Evolutionary conservation across 352 stramenopile genomes (phyloP).

Genomic region (Phytophthora pinifolia): DNA sequence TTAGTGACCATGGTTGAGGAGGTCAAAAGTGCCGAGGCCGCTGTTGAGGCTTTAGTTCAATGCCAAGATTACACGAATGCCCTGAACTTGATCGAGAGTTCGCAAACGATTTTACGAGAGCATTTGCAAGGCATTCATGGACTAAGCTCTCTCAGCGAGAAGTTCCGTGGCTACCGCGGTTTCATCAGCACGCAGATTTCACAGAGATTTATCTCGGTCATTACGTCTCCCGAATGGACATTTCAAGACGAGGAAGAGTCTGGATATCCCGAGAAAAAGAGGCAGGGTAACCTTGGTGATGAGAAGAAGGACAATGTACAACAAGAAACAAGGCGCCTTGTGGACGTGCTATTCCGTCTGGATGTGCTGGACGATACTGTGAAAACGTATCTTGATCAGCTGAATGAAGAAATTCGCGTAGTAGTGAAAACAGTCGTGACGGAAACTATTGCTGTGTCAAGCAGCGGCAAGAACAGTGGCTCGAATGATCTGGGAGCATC

Average conservation of each 20-base stretch:
- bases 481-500: constrained; percentile 23
- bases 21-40: constrained; percentile 81
- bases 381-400: constrained; percentile 71
- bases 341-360: constrained; percentile 76
- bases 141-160: constrained; percentile 69
- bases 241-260: constrained; percentile 59
- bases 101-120: constrained; percentile 61
- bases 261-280: constrained; percentile 20
- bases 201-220: constrained; percentile 74
- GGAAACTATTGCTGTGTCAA: constrained; percentile 80
- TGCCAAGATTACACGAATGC: constrained; percentile 83
- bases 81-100: constrained; percentile 76
- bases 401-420: constrained; percentile 87
- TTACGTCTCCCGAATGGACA: constrained; percentile 83
- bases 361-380: constrained; percentile 73
- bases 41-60: constrained; percentile 82
- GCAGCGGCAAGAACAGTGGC: constrained; percentile 37
- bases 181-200: constrained; percentile 83
- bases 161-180: constrained; percentile 65
- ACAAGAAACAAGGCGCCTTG: constrained; percentile 50
- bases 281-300: constrained; percentile 25
- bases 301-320: constrained; percentile 44
- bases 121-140: constrained; percentile 81
- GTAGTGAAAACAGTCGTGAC: constrained; percentile 89
- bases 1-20: constrained; percentile 84